phyloP scores from a whole-genome alignment of 2,329 filamentous ascomycete species.

The Diaporthe vaccinii region DNA sequence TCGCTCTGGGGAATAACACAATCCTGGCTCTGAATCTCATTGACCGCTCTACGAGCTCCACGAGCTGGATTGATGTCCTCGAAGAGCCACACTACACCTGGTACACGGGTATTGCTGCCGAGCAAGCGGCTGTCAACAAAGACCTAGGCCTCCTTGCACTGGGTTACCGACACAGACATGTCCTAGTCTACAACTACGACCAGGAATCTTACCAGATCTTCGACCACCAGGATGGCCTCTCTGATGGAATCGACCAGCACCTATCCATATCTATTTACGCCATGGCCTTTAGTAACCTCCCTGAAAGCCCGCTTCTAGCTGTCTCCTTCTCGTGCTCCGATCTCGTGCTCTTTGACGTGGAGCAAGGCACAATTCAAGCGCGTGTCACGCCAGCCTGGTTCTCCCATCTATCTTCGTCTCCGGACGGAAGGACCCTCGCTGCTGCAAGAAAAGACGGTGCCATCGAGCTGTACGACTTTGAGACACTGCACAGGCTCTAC shows the following conservation, averaged over 20 bases:
- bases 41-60: background rate
- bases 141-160: background rate
- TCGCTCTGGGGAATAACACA: background rate
- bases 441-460: background rate
- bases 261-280: background rate
- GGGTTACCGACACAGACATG: background rate
- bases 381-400: background rate
- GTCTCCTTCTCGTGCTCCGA: slow-evolving; percentile 2
- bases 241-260: background rate
- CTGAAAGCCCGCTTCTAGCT: background rate
- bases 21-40: background rate
- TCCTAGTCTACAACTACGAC: background rate
- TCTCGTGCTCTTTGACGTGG: background rate
- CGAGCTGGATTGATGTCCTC: background rate
- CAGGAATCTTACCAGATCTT: background rate
- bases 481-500: background rate
- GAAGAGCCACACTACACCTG: slow-evolving; percentile 7
- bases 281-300: slow-evolving; percentile 6
- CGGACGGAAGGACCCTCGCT: background rate
- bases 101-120: background rate
- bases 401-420: background rate
- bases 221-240: background rate
- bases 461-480: slow-evolving; percentile 6
- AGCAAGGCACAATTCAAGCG: slow-evolving; percentile 9
- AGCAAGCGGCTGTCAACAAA: background rate